Evolutionary conservation across 495 filamentous ascomycete genomes (phyloP).

Genomic region (Annulohypoxylon stygium): DNA sequence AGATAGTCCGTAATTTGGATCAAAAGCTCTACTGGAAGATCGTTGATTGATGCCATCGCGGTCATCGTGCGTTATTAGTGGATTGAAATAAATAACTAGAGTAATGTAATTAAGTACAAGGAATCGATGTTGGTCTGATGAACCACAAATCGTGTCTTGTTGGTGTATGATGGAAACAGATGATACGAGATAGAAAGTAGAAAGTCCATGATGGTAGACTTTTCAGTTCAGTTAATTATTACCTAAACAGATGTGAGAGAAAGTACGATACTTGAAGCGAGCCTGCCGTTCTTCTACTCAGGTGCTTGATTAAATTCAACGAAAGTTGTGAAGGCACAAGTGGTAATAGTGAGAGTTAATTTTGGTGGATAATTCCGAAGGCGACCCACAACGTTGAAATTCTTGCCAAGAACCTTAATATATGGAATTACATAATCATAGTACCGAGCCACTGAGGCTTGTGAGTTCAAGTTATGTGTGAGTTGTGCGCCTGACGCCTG

Average conservation of each 20-base stretch:
- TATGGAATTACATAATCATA: neutral
- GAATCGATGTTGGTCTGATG: neutral
- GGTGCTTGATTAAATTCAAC: neutral
- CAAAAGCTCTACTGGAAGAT: constrained; percentile 12
- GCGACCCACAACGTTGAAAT: no score
- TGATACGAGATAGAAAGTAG: neutral
- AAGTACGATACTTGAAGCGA: neutral
- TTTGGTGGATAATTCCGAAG: no score
- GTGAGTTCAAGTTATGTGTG: neutral
- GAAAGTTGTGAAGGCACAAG: neutral
- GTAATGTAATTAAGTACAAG: neutral
- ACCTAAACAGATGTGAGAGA: neutral
- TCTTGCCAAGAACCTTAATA: no score
- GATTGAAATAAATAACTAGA: neutral
- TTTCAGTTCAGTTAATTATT: neutral
- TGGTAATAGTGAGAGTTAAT: no score
- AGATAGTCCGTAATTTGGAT: neutral
- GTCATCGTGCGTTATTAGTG: no score
- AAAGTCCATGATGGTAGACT: neutral
- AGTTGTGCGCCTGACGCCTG: neutral
- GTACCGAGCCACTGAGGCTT: constrained; percentile 25
- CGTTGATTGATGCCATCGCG: neutral
- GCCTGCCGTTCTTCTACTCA: neutral
- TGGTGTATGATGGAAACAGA: neutral
- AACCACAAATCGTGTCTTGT: neutral